Evolutionary conservation across 1,284 basidiomycete species (phyloP), one percentile per base, ranked within the genome.

Genomic region (Ustanciosporium gigantosporum): DNA sequence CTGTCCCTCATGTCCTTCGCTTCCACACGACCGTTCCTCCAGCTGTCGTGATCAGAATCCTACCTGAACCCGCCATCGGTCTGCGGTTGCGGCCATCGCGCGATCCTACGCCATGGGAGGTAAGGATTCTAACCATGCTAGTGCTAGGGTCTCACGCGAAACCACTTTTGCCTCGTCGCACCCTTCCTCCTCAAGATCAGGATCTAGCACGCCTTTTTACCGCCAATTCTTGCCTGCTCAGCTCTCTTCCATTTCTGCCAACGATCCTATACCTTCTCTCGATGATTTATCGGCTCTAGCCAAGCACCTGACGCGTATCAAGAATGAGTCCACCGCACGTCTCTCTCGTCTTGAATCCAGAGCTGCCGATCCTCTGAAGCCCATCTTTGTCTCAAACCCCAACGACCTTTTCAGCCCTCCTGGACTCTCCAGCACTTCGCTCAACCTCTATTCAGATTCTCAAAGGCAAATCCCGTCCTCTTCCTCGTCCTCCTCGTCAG

Each of bases 181-280:
- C 20, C 9, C 11, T 19, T 11, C 11, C 8, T 19, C 32, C 14
- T 21, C 40, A 5, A 23, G 31, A 21, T 16, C 31, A 3, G 31
- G 3, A 8, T 16, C 16, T 19, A 41, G 16, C 31, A 37, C 31
- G 3, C 62, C 62, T 7, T 66, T 61, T 41, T 66, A 66, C 31
- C 62, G 62, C 17, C 62, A 61, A n/a, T 66, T 66, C n/a, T 49
- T 66, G 2, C 62, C 62, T 1, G 27, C 45, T 4, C 57, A 57
- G 46, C 57, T 61, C 9, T 50, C 57, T 36, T 50, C 55, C 16
- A 61, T 60, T 40, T 29, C 36, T 6, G 8, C 56, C 23, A 57
- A 53, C 16, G 62, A 66, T 31, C 22, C 62, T 14, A 66, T 66
- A 37, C 62, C 62, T 0, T 41, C 62, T 9, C 57, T 66, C 20